Percentiles rank a stretch among this genome's conserved stretches.
These are phyloP conservation scores for Persicaria tinctoria DNA, from an alignment of 148 eudicot species.

Conservation along the genomic window DNA sequence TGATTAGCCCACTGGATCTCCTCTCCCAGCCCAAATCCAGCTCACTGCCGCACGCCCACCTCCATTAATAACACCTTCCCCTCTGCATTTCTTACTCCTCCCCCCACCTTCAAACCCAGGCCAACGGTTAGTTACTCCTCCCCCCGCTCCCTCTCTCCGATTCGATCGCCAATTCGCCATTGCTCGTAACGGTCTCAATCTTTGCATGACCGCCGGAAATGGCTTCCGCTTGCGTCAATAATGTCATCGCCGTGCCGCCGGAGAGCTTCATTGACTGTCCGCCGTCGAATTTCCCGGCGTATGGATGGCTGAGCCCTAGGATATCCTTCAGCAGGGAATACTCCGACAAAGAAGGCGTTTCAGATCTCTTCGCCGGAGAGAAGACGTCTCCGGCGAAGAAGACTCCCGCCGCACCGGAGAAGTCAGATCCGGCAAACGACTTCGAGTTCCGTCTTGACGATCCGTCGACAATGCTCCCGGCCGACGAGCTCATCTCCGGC, in stretches of 20 bases:
- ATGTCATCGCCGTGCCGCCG: constrained; percentile 38
- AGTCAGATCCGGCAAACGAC: constrained; percentile 28
- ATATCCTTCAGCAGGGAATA: constrained; percentile 26
- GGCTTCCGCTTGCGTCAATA: constrained; percentile 76
- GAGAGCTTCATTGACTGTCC: constrained; percentile 36
- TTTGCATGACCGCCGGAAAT: constrained; percentile 36
- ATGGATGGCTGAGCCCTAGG: constrained; percentile 51
- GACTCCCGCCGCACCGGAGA: background rate
- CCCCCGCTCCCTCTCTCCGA: background rate
- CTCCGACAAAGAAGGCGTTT: constrained; percentile 17
- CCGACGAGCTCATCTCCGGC: constrained; percentile 83
- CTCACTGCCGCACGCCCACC: background rate
- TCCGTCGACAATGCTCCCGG: constrained; percentile 62
- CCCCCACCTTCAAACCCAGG: constrained; percentile 23
- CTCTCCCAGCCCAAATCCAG: constrained; percentile 5
- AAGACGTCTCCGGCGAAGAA: background rate
- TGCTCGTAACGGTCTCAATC: background rate
- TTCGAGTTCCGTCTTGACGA: constrained; percentile 31
- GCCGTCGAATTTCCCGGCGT: constrained; percentile 30
- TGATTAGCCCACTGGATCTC: constrained; percentile 8
- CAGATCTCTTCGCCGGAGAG: background rate
- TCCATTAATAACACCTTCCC: constrained; percentile 1
- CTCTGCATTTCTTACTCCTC: constrained; percentile 5
- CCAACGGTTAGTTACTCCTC: constrained; percentile 7
- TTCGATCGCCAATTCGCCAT: constrained; percentile 13